Conservation (phyloP, 179 eudicot genomes). For the Vitellaria paradoxa region DNA sequence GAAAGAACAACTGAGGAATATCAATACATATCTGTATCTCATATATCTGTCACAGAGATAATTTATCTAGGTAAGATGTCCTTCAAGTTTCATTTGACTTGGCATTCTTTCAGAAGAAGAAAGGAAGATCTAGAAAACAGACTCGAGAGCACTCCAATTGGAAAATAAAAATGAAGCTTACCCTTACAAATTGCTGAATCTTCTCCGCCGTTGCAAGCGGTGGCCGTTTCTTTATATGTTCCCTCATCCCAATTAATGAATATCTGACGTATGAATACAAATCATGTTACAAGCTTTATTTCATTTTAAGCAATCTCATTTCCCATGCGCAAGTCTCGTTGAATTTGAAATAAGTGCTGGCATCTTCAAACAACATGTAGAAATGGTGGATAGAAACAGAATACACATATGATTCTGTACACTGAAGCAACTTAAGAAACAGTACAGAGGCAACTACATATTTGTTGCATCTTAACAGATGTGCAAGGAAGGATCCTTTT, state of each 20-base stretch:
- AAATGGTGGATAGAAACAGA: neutral
- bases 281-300: neutral
- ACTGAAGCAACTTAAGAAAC: neutral
- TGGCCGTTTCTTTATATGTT: conserved; percentile 98
- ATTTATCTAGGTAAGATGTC: no score
- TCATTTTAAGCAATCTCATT: neutral
- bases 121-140: neutral
- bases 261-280: conserved; percentile 45
- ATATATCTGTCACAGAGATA: no score
- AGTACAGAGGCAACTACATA: neutral
- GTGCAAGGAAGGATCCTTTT: neutral
- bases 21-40: no score
- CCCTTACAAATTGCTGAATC: conserved; percentile 94
- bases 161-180: conserved; percentile 29
- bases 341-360: neutral
- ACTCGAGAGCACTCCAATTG: no score
- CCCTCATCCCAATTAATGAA: conserved; percentile 78
- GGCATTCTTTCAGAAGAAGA: neutral
- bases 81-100: no score
- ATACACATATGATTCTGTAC: neutral
- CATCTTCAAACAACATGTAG: neutral
- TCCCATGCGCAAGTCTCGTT: neutral
- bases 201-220: conserved; percentile 95
- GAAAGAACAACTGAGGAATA: no score
- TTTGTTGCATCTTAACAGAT: neutral